Evolutionary conservation across 441 rosid species (phyloP).

Genomic region (Populus hybrid): DNA sequence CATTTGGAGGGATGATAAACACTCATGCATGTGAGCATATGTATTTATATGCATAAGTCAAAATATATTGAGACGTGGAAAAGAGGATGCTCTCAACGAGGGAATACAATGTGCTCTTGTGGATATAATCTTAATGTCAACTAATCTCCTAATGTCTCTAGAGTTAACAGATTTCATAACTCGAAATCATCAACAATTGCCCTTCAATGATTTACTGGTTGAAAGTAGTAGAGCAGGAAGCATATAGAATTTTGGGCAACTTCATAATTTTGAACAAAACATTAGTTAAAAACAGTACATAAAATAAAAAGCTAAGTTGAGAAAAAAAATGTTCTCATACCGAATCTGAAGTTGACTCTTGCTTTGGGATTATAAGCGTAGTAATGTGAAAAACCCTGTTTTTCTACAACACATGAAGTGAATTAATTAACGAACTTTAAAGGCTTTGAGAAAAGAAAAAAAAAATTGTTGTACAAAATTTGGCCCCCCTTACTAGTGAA

Average conservation of each 20-base stretch:
- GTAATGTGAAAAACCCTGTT: slow-evolving; percentile 93
- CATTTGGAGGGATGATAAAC: neutral
- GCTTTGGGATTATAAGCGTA: slow-evolving; percentile 92
- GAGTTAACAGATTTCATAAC: neutral
- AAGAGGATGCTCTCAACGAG: neutral
- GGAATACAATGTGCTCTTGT: neutral
- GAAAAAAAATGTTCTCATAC: slow-evolving; percentile 31
- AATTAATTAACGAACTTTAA: slow-evolving; percentile 14
- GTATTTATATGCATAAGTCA: neutral
- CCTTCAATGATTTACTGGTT: neutral
- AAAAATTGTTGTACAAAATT: neutral
- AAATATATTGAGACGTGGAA: neutral
- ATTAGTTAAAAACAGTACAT: neutral
- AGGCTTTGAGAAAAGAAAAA: slow-evolving; percentile 2
- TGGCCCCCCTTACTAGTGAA: slow-evolving; percentile 59
- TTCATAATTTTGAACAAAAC: neutral
- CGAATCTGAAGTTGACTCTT: slow-evolving; percentile 96
- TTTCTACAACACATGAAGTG: slow-evolving; percentile 46
- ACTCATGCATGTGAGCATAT: neutral
- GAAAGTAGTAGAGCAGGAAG: neutral
- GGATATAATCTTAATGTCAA: neutral
- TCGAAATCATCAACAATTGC: neutral
- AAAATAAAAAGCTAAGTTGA: neutral
- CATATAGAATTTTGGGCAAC: neutral
- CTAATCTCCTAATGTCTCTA: neutral